Percentiles rank a stretch among this genome's conserved stretches.
Conservation (phyloP, 1,139 yeast genomes). For the Yamadazyma buinensis region DNA sequence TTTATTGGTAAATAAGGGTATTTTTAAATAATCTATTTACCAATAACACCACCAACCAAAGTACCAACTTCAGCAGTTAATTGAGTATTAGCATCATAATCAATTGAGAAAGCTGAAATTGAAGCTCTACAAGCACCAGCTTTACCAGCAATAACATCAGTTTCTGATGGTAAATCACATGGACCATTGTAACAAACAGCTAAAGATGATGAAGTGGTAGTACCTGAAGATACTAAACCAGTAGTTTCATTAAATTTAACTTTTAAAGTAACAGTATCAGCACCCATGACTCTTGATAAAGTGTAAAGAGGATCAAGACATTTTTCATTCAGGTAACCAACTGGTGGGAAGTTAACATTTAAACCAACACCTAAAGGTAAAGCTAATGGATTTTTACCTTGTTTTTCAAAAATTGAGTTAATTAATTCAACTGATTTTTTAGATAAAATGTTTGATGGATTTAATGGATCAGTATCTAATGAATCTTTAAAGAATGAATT, state of each 20-base stretch:
- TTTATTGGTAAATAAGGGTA: too few relatives aligned
- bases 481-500: slow-evolving; percentile 40
- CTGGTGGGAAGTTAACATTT: slow-evolving; percentile 40
- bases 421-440: slow-evolving; percentile 30
- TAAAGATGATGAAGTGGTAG: slow-evolving; percentile 18
- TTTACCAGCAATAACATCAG: slow-evolving; percentile 18
- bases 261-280: slow-evolving; percentile 25
- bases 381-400: slow-evolving; percentile 27
- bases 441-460: slow-evolving; percentile 37
- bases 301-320: slow-evolving; percentile 35
- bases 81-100: slow-evolving; percentile 36
- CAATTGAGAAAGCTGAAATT: slow-evolving; percentile 38
- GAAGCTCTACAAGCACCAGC: slow-evolving; percentile 26
- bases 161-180: slow-evolving; percentile 36
- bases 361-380: slow-evolving; percentile 41
- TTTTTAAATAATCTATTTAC: too few relatives aligned
- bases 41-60: slow-evolving; percentile 5
- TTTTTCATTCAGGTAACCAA: slow-evolving; percentile 30
- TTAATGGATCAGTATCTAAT: slow-evolving; percentile 29
- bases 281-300: slow-evolving; percentile 36
- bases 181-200: slow-evolving; percentile 30
- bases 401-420: slow-evolving; percentile 26
- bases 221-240: slow-evolving; percentile 17
- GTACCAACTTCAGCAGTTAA: slow-evolving; percentile 7
- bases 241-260: slow-evolving; percentile 29